Base-by-base conservation (phyloP, 495 filamentous ascomycete species). In the Pseudoneurospora amorphoporcata region DNA sequence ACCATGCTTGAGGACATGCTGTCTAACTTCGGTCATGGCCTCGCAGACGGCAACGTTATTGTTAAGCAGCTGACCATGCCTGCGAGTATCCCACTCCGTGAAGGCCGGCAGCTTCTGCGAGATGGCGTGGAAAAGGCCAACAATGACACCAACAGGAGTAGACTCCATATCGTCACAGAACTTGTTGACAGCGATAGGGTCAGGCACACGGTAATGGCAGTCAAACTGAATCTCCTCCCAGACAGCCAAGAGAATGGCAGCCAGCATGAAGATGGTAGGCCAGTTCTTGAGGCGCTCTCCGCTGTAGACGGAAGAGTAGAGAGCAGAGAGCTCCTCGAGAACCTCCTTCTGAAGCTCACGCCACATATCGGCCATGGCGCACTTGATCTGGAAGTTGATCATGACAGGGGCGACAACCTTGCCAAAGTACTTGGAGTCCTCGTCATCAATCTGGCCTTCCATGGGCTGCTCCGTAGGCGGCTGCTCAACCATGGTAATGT, bases 211-310 rank as follows among this genome's bases (percentile, higher is more conserved):
- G 85, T 97, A 97, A 79, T 95, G 92, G 85, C 91, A 94, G 81
- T 97, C 94, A 80, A 97, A 97, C 80, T 97, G 94, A 88, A 97
- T 97, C 84, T 96, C 91, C 81, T 97, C 94, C 94, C 94, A 97
- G 9, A 97, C 92, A 39, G 92, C 92, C 69, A 97, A 85, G 12
- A 97, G 87, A 72, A 97, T 93, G 7, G 92, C 93, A 38, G 93
- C 94, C 43, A 97, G 86, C 85, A 97, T 93, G 86, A 97, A 97
- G 80, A 97, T 97, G 8, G 94, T 97, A 7, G 94, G 94, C 94
- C 94, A 97, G 84, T 97, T 94, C 88, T 95, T 97, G 42, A 96
- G 85, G 77, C 94, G 93, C 75, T 97, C 94, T 71, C 94, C 93
- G 73, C 90, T 93, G 86, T 97, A 97, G 39, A 97, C 94, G 76